Evolutionary conservation across 345 rosid genomes (phyloP), one percentile per base, ranked within the genome.

Genomic region (Adansonia digitata): DNA sequence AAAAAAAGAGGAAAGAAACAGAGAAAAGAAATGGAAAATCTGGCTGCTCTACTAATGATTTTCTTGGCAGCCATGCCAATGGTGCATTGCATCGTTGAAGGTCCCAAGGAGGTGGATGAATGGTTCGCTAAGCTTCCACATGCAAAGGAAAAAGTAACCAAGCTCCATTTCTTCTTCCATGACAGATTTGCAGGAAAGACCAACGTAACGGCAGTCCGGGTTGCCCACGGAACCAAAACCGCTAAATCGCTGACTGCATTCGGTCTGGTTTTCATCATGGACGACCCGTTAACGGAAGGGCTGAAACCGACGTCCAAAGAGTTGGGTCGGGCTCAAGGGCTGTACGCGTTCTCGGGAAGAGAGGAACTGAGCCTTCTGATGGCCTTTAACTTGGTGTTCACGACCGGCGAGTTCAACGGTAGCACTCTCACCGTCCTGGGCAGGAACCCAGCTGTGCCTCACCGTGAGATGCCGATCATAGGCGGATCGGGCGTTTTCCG

Each of bases 321-420:
- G 10, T 60, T 92, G 1, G 97, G 97, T 31, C 81, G 82, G 3
- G 93, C 93, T 0, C 97, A 88, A 69, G 94, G 97, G 62, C 75
- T 90, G 1, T 88, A 82, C 24, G 89, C 84, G 11, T 77, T 85
- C 1, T 80, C 86, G 22, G 76, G 85, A 51, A 80, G 79, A 79
- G 73, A 77, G 24, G 82, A 85, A 51, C 0, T 88, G 11, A 88
- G 86, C 6, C 35, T 90, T 7, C 39, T 85, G 10, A 87, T 88
- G 91, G 83, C 82, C 12, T 76, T 82, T 82, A 87, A 81, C 80
- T 83, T 85, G 35, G 71, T 49, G 35, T 92, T 92, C 77, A 72
- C 67, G 12, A 87, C 85, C 37, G 93, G 90, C 7, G 78, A 71
- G 26, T 87, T 85, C 76, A 90, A 92, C n/a, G 89, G 93, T 9